These are phyloP conservation scores for Rhodocollybia butyracea DNA, from an alignment of 768 basidiomycete genomes.

Conservation along the genomic window DNA sequence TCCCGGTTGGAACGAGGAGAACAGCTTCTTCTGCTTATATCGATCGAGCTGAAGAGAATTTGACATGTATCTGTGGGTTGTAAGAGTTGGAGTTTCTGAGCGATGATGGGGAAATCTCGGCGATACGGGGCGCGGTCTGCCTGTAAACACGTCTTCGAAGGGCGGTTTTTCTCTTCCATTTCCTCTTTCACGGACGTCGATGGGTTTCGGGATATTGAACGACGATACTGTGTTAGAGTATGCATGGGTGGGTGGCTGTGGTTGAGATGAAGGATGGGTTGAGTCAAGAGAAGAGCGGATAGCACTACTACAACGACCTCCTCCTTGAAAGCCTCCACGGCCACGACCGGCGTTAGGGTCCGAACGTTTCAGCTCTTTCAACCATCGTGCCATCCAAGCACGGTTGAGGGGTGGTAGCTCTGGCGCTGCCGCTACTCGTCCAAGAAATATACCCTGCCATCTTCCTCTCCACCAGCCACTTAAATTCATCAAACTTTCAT, in stretches of 20 bases:
- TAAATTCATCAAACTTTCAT: constrained; percentile 76
- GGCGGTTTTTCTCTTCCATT: constrained; percentile 28
- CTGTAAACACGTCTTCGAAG: constrained; percentile 56
- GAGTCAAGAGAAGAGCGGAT: constrained; percentile 26
- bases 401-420: too few species aligned
- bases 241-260: constrained; percentile 65
- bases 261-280: constrained; percentile 61
- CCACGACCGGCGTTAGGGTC: constrained; percentile 51
- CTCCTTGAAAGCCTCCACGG: constrained; percentile 46
- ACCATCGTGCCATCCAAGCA: constrained; percentile 73
- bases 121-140: constrained; percentile 46
- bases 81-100: constrained; percentile 37
- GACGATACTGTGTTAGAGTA: constrained; percentile 43
- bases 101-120: constrained; percentile 30
- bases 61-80: constrained; percentile 29
- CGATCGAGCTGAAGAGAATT: constrained; percentile 31
- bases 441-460: constrained; percentile 53
- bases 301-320: constrained; percentile 30
- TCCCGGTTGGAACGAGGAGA: constrained; percentile 33
- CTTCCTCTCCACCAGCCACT: constrained; percentile 87
- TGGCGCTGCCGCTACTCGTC: constrained; percentile 16
- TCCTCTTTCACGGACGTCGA: constrained; percentile 34
- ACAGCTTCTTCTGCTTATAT: constrained; percentile 49
- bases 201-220: constrained; percentile 55
- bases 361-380: constrained; percentile 80